Evolutionary conservation across 768 basidiomycete species (phyloP), one percentile per base, ranked within the genome.

Genomic region (Russula sp.): DNA sequence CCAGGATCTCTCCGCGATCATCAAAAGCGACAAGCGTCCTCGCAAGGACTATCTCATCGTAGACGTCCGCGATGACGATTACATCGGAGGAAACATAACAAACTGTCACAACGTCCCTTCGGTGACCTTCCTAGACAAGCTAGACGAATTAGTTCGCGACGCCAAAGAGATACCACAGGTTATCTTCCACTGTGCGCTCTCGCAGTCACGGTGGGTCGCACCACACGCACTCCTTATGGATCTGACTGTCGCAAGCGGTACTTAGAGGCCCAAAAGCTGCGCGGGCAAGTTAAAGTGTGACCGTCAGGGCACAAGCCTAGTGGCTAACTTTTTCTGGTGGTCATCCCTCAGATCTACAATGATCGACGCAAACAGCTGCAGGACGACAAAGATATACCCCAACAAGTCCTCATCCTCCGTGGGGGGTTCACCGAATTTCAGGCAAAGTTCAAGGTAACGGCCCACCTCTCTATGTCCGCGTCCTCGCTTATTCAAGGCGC

Each of bases 41-140:
- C 74, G 77, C 69, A 82, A 83, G 71, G 89, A 92, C 71, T 93
- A 85, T 71, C 72, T 87, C 35, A 80, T 94, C 49, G 81, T 94
- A 45, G 91, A 94, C 72, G 91, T 94, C 37, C 85, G 91, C n/a
- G 91, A 91, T 72, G 82, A 86, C 60, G 91, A 94, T 67, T 89
- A 79, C 73, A 76, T 71, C 11, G 91, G 91, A 67, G 91, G 91
- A 42, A 87, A 93, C 71, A 90, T 94, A 72, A 84, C 80, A 67
- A 79, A 82, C 64, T 79, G 82, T 47, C 69, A 82, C 62, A 83
- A 89, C 69, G 70, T 78, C 39, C 91, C 91, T 1, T 88, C 88
- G 8, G 64, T 71, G 34, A 78, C 77, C 54, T 91, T 92, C 73
- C 71, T 80, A 40, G 74, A 71, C 55, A 78, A 74, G 22, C 83